Evolutionary conservation across 208 protist species (phyloP), one percentile per base, ranked within the genome.

Genomic region (Leishmania turanica): DNA sequence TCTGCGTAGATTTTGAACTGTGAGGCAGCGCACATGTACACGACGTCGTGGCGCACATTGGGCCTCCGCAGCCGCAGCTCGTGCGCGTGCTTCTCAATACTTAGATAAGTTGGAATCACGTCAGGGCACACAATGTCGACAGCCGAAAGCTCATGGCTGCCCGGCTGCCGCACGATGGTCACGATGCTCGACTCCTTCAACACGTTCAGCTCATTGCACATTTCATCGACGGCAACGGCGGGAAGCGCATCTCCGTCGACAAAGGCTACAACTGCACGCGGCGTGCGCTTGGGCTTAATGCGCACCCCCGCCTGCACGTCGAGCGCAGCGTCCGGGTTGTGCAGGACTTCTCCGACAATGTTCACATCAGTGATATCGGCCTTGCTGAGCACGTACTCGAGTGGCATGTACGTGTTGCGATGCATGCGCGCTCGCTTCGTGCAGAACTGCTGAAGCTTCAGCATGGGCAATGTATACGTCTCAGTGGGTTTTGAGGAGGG

Each of bases 161-260:
- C 81, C 54, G 87, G 53, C 49, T 87, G 91, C 24, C 94, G 89
- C 27, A 92, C 88, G 54, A 96, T 88, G 70, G 78, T 70, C 21
- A 90, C 77, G 21, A 87, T 83, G 40, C 88, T 93, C 51, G 76
- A 37, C 37, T 86, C 77, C 66, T 89, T 89, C 54, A 89, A 54
- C n/a, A 96, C 77, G 78, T 84, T 84, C 17, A 97, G 74, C 77
- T 71, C 85, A 21, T 81, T 88, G 62, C 88, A 92, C 89, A 97
- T 95, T 40, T 84, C 78, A 64, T 95, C 80, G 9, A 96, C 89
- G 3, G 79, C 91, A 11, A 78, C 79, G 0, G 87, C 77, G 9
- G 87, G 77, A 37, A 97, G 84, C 53, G 84, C 88, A 71, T 95
- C 92, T 31, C 91, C 94, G 82, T 97, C 94, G 19, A 97, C 85